Base-by-base conservation (phyloP, 768 basidiomycete species). In the Suillus alpinus region DNA sequence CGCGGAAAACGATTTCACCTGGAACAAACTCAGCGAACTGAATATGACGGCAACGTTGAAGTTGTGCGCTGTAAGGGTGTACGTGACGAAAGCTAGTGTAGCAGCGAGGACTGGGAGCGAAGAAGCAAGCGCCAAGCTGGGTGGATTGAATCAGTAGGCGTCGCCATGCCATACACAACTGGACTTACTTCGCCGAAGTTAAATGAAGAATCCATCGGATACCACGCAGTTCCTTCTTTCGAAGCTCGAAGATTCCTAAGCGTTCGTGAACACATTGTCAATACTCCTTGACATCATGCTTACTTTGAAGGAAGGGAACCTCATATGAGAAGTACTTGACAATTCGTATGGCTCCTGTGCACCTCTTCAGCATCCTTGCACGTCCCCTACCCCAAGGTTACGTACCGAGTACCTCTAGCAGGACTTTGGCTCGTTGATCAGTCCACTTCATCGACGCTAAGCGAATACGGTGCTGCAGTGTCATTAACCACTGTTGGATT, bases 291-390 rank as follows among this genome's bases (percentile, higher is more conserved):
- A 57, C 26, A 55, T 26, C 20, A 44, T 5, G 73, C 80, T 70
- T 62, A 87, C 88, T 78, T 62, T 84, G 78, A 47, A 89, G 71
- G 72, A 89, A 90, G 0, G 88, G 86, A 1, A 78, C 64, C 72
- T 91, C 89, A 63, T 89, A 90, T 31, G 83, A 86, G 69, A 91
- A 91, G 66, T 86, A 88, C 70, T 89, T 90, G 58, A 91, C 84
- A n/a, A 89, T 80, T 4, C 86, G 81, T 86, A 90, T 89, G 1
- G 80, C 81, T 52, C 82, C 83, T 81, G 56, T 37, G 41, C 40
- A 34, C 18, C 23, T 60, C 16, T 20, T 59, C 34, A 41, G 56
- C 20, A 49, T 31, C 29, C 9, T 14, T 29, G 41, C 59, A 13
- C 16, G 51, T 50, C n/a, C 31, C 6, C n/a, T n/a, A n/a, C 29